Evolutionary conservation across 306 rosid genomes (phyloP).

Genomic region (Citrullus colocynthis): DNA sequence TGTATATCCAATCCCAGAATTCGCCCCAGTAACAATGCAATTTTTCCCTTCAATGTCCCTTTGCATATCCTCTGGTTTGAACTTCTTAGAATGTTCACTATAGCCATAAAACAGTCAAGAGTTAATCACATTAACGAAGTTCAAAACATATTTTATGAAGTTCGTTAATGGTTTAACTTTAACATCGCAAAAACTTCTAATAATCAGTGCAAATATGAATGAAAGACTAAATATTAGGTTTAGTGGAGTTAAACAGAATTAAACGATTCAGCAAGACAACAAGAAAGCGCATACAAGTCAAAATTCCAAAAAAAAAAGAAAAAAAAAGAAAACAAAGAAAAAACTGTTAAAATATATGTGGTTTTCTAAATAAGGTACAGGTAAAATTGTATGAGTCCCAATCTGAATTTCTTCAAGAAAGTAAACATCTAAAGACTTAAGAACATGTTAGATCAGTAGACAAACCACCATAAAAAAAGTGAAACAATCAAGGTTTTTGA

Average conservation of each 20-base stretch:
- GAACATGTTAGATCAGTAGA: background rate
- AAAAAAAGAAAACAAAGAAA: background rate
- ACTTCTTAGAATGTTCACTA: constrained; percentile 70
- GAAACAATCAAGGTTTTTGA: background rate
- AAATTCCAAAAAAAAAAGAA: background rate
- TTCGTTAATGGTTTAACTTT: background rate
- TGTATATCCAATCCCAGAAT: constrained; percentile 91
- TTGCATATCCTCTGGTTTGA: constrained; percentile 60
- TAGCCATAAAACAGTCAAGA: background rate
- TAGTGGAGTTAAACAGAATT: background rate
- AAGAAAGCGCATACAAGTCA: background rate
- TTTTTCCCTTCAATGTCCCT: constrained; percentile 50
- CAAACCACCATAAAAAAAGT: background rate
- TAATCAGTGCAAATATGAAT: background rate
- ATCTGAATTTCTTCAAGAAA: background rate
- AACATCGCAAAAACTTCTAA: background rate
- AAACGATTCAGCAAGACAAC: background rate
- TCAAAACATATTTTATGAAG: background rate
- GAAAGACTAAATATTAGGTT: background rate
- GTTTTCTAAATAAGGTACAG: background rate
- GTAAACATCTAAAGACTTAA: background rate
- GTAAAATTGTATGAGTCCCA: background rate
- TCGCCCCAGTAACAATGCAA: constrained; percentile 91
- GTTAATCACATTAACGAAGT: background rate
- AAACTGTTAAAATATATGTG: background rate